Evolutionary conservation across 2,329 filamentous ascomycete genomes (phyloP).

Genomic region (Stemphylium lycopersici): DNA sequence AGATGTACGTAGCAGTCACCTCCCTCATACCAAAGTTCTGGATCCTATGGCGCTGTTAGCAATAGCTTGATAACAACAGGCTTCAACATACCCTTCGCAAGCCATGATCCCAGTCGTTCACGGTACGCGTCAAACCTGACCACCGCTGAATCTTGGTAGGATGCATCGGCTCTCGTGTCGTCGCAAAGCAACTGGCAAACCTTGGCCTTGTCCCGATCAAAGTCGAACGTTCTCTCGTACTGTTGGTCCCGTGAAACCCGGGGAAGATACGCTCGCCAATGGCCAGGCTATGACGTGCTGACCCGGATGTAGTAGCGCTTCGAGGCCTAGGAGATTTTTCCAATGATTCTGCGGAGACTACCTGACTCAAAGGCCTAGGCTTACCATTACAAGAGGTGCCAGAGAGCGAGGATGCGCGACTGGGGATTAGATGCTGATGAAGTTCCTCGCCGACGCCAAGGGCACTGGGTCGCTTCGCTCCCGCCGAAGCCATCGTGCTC

Average conservation of each 20-base stretch:
- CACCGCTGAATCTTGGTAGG: constrained; percentile 39
- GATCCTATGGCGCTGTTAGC: constrained; percentile 60
- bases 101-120: constrained; percentile 51
- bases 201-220: constrained; percentile 14
- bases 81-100: constrained; percentile 51
- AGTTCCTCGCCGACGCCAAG: constrained; percentile 20
- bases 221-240: background rate
- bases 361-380: background rate
- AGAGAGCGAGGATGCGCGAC: constrained; percentile 23
- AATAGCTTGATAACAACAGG: background rate
- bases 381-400: background rate
- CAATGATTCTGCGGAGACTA: constrained; percentile 6
- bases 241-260: constrained; percentile 1
- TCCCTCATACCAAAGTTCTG: constrained; percentile 70
- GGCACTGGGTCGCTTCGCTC: constrained; percentile 11
- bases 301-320: constrained; percentile 1
- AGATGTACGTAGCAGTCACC: constrained; percentile 75
- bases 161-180: constrained; percentile 27
- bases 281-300: constrained; percentile 9
- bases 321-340: constrained; percentile 5
- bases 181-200: constrained; percentile 26
- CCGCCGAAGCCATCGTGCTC: constrained; percentile 26
- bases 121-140: constrained; percentile 41
- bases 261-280: constrained; percentile 5
- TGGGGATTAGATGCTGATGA: constrained; percentile 24